These are phyloP conservation scores for Camptophora hylomeconis DNA, from an alignment of 2,329 filamentous ascomycete genomes.

Conservation along the genomic window DNA sequence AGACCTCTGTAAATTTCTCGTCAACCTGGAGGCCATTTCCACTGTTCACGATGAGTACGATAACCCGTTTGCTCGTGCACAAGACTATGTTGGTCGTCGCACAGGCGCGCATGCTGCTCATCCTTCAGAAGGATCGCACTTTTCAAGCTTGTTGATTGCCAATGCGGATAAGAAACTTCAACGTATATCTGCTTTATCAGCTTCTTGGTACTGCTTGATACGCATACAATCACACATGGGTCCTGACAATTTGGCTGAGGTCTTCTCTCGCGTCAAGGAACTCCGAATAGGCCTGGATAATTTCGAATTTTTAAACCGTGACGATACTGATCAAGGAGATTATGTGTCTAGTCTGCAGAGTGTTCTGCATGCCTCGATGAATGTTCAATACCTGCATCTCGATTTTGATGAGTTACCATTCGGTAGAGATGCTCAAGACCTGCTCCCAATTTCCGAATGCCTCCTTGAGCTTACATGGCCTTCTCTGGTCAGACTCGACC, in stretches of 20 bases:
- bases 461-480: slow-evolving; percentile 2
- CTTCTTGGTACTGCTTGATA: too few relatives aligned
- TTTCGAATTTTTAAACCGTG: too few relatives aligned
- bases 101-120: slow-evolving; percentile 1
- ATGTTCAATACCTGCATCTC: slow-evolving; percentile 1
- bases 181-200: slow-evolving; percentile 2
- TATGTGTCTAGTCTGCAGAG: neutral
- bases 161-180: neutral
- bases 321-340: too few relatives aligned
- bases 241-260: too few relatives aligned
- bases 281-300: too few relatives aligned
- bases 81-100: slow-evolving; percentile 5
- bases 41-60: slow-evolving; percentile 4
- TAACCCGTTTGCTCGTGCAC: neutral
- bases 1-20: neutral
- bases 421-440: neutral
- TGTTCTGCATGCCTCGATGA: neutral
- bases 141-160: slow-evolving; percentile 2
- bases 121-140: neutral
- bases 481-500: slow-evolving; percentile 1
- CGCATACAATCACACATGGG: too few relatives aligned
- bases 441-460: slow-evolving; percentile 3
- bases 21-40: slow-evolving; percentile 1
- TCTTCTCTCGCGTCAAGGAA: too few relatives aligned
- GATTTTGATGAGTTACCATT: slow-evolving; percentile 5